Conservation (phyloP, 768 basidiomycete genomes). For the Naganishia kalamii region DNA sequence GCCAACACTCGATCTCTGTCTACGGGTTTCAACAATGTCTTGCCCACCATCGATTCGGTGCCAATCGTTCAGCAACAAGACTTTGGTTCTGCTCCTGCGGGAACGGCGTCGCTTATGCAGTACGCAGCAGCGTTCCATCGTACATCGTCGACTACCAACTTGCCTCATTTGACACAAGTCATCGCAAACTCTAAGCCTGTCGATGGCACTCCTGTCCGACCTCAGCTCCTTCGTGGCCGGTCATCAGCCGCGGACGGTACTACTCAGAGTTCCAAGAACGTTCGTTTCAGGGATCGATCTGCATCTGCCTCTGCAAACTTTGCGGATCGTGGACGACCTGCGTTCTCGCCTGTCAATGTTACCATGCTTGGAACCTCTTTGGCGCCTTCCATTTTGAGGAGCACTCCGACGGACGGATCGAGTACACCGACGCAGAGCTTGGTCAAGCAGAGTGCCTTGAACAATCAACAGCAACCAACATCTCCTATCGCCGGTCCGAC, state of each 20-base stretch:
- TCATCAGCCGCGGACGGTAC: neutral
- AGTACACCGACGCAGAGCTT: slow-evolving; percentile 22
- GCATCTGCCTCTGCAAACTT: slow-evolving; percentile 10
- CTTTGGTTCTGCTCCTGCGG: slow-evolving; percentile 21
- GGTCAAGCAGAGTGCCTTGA: slow-evolving; percentile 4
- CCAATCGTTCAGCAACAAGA: slow-evolving; percentile 4
- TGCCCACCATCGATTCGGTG: neutral
- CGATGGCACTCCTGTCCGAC: neutral
- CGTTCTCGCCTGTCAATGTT: slow-evolving; percentile 14
- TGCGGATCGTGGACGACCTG: slow-evolving; percentile 15
- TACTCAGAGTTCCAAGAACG: neutral
- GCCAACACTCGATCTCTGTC: neutral
- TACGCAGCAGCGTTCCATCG: slow-evolving; percentile 24
- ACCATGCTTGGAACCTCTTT: neutral
- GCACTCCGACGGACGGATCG: slow-evolving; percentile 6
- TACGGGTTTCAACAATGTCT: neutral
- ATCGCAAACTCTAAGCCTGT: neutral
- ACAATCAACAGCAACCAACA: neutral
- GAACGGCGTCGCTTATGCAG: slow-evolving; percentile 2
- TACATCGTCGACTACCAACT: slow-evolving; percentile 17
- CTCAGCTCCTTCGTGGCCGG: neutral
- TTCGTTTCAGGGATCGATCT: slow-evolving; percentile 12
- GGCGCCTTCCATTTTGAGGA: neutral
- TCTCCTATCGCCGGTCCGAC: neutral
- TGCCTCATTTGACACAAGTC: neutral